Evolutionary conservation across 192 early-diverging fungal species (phyloP).

Genomic region (Endogone sp.): DNA sequence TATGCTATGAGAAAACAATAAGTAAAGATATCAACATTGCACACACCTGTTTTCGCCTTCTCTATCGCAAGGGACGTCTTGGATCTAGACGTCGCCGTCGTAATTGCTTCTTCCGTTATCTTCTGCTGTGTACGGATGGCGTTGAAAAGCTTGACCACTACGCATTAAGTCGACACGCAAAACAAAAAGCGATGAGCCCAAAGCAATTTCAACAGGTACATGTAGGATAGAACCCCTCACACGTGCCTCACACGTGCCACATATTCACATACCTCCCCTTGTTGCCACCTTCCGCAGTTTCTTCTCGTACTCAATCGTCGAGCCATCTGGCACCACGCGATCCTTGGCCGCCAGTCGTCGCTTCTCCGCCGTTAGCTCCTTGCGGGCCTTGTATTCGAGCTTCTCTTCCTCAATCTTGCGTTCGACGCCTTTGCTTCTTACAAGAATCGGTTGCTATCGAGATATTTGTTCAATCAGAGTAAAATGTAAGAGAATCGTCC

Average conservation of each 20-base stretch:
- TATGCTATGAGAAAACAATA: no score
- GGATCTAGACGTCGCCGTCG: slow-evolving; percentile 45
- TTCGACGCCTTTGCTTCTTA: slow-evolving; percentile 77
- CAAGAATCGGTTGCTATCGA: slow-evolving; percentile 69
- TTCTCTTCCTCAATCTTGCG: slow-evolving; percentile 80
- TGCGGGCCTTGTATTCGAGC: slow-evolving; percentile 80
- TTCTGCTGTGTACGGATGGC: slow-evolving; percentile 89
- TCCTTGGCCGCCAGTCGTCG: slow-evolving; percentile 61
- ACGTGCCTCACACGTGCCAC: neutral
- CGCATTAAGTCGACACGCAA: slow-evolving; percentile 11
- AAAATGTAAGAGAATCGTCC: neutral
- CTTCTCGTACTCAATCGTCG: slow-evolving; percentile 84
- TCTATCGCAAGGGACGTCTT: slow-evolving; percentile 35
- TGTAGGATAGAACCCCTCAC: neutral
- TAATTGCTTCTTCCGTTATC: slow-evolving; percentile 58
- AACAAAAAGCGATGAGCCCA: neutral
- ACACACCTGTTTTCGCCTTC: slow-evolving; percentile 38
- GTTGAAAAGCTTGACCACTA: slow-evolving; percentile 93
- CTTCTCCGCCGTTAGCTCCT: slow-evolving; percentile 68
- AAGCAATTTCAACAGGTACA: slow-evolving; percentile 7
- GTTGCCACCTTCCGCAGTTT: slow-evolving; percentile 88
- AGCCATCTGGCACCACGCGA: slow-evolving; percentile 68
- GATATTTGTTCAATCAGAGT: neutral
- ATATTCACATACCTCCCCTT: slow-evolving; percentile 62
- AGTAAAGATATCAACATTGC: no score